A percentile compares a stretch with the other conserved stretches of the same genome.
phyloP scores from a whole-genome alignment of 2,329 filamentous ascomycete species.

The Escovopsis sp. region DNA sequence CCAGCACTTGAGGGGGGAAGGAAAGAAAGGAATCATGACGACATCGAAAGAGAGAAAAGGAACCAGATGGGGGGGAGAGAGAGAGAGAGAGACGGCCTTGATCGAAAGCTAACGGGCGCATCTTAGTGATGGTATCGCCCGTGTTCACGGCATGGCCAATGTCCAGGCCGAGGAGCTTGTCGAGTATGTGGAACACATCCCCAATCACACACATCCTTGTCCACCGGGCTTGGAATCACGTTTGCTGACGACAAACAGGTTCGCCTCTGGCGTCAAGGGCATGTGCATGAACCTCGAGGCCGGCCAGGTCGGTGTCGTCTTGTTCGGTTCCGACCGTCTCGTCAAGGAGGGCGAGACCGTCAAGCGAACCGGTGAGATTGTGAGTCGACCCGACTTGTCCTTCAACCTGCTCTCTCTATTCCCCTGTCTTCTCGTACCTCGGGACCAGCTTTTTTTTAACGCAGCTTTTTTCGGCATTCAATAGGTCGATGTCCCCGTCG shows the following conservation, averaged over 20 bases:
- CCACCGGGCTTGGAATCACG: background rate
- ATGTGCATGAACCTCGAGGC: slow-evolving; percentile 99
- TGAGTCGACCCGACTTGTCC: slow-evolving; percentile 34
- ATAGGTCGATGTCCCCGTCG: slow-evolving; percentile 93
- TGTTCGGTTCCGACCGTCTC: slow-evolving; percentile 99
- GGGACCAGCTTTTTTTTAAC: slow-evolving; percentile 6
- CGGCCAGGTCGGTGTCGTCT: slow-evolving; percentile 99
- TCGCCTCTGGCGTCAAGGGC: slow-evolving; percentile 98
- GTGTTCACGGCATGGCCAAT: slow-evolving; percentile 99
- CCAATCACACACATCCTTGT: background rate
- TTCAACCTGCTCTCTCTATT: no score
- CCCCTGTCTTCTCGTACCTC: no score
- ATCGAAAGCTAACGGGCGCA: slow-evolving; percentile 17
- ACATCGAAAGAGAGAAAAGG: no score
- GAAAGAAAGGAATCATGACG: no score
- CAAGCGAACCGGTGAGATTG: slow-evolving; percentile 99
- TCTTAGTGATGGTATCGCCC: slow-evolving; percentile 95
- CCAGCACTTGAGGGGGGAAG: no score
- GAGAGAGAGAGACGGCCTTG: background rate
- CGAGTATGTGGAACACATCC: slow-evolving; percentile 54
- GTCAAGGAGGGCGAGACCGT: slow-evolving; percentile 99
- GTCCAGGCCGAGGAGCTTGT: slow-evolving; percentile 99
- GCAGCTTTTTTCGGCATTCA: background rate
- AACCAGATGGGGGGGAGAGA: background rate
- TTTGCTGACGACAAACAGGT: slow-evolving; percentile 41